Evolutionary conservation across 495 filamentous ascomycete genomes (phyloP).

Genomic region (Penicillium paradoxum): DNA sequence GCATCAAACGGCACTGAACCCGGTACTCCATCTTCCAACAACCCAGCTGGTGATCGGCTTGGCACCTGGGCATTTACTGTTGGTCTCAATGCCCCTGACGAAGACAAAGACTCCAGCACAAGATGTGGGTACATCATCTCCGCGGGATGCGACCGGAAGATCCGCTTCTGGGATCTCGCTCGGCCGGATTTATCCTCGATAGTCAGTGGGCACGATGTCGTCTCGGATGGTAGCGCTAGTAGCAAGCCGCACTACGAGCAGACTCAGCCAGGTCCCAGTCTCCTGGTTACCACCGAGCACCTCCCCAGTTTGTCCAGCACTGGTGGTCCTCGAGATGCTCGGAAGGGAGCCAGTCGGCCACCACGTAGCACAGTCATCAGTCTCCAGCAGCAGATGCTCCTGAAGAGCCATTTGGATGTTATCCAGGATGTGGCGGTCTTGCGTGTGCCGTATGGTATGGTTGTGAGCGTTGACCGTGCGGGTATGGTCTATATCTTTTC

Average conservation of each 20-base stretch:
- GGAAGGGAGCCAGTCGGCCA: constrained; percentile 44
- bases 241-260: constrained; percentile 66
- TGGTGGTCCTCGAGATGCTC: constrained; percentile 28
- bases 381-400: constrained; percentile 76
- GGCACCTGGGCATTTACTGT: constrained; percentile 49
- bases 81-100: constrained; percentile 46
- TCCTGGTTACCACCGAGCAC: constrained; percentile 70
- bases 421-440: constrained; percentile 84
- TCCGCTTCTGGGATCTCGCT: constrained; percentile 86
- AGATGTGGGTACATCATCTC: constrained; percentile 69
- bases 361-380: constrained; percentile 83
- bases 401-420: constrained; percentile 82
- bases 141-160: constrained; percentile 81
- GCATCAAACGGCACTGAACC: constrained; percentile 51
- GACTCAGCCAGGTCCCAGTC: constrained; percentile 60
- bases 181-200: constrained; percentile 68
- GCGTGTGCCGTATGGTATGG: constrained; percentile 88
- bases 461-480: constrained; percentile 82
- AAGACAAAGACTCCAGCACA: constrained; percentile 37
- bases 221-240: constrained; percentile 47
- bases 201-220: constrained; percentile 69
- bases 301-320: constrained; percentile 41
- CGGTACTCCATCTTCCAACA: constrained; percentile 37
- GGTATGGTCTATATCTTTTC: constrained; percentile 90
- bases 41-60: constrained; percentile 49